Evolutionary conservation across 768 basidiomycete genomes (phyloP), one percentile per base, ranked within the genome.

Genomic region (Pisolithus sp.): DNA sequence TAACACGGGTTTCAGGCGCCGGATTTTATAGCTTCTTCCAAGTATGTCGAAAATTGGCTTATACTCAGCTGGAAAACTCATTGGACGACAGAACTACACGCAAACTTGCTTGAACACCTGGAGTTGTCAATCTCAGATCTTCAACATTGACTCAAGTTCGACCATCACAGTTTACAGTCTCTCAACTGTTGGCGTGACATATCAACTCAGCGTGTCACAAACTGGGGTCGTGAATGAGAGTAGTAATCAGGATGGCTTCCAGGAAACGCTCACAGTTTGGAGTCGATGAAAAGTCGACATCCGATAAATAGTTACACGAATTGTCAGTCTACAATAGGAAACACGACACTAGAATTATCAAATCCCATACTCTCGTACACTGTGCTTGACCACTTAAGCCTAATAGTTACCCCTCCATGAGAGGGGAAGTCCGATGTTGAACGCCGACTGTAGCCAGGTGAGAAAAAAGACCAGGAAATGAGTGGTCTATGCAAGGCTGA

Each of bases 21-120:
- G 82, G 83, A 0, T 66, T 82, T 13, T 87, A 88, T 66, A 83
- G 80, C 64, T 88, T 87, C 73, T 88, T 80, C 74, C 60, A 68
- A 51, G 81, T 79, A 44, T 53, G 73, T 62, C 21, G 31, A 31
- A 30, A 34, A 7, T 23, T 8, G 13, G 1, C 20, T 17, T 7
- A n/a, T 17, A 44, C 37, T 40, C 3, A 21, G 31, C 17, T 23
- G 21, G 15, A 37, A 44, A 8, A 9, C 38, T 10, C 20, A 36
- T 18, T 26, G 15, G 10, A 39, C 41, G 26, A 43, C 59, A 83
- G 76, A 78, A 77, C 61, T 88, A 81, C 63, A 58, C 45, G 26
- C 73, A 80, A 62, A 60, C 67, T 4, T 86, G 85, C 59, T 21
- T 79, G 37, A 51, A 57, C 20, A 66, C 65, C 3, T 60, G 58